Evolutionary conservation across 768 basidiomycete species (phyloP), one percentile per base, ranked within the genome.

Genomic region (Naganishia vaughanmartiniae): DNA sequence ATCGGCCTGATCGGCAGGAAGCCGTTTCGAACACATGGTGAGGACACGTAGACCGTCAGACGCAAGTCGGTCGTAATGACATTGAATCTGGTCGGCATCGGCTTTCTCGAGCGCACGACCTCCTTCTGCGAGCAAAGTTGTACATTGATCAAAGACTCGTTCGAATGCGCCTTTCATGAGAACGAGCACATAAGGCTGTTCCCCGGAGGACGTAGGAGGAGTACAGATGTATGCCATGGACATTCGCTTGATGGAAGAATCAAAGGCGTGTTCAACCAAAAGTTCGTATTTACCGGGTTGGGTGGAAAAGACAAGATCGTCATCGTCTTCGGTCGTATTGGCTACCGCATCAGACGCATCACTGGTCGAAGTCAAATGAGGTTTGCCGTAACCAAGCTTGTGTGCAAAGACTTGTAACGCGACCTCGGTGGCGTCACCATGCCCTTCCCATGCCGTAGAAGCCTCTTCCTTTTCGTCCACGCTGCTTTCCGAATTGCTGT

Each of bases 361-460:
- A 51, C 69, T 67, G 7, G 71, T 51, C 69, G 80, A 74, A 7
- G 81, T 81, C 42, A 82, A 73, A 72, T 81, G 80, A 39, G 76
- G 77, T 71, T 81, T 81, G 79, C 86, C 85, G 58, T 84, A 81
- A 0, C 83, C 83, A 58, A 86, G 82, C 70, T 84, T 85, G 58
- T 83, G 82, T 0, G 86, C 85, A 67, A 86, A 85, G 31, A 86
- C 85, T 73, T 86, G 85, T 4, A 87, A 82, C 6, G 86, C 86
- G 54, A 86, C 83, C 73, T 87, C 85, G 1, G 86, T 86, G 0
- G 86, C 85, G 72, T 86, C 86, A 31, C 86, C 86, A 48, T 84
- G 84, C 9, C 84, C 84, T 75, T 69, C 84, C 85, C 77, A 84
- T 17, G 33, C 66, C 11, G 17, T 31, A 34, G 36, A 11, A 80